Evolutionary conservation across 345 rosid genomes (phyloP), one percentile per base, ranked within the genome.

Genomic region (Camelina sativa): DNA sequence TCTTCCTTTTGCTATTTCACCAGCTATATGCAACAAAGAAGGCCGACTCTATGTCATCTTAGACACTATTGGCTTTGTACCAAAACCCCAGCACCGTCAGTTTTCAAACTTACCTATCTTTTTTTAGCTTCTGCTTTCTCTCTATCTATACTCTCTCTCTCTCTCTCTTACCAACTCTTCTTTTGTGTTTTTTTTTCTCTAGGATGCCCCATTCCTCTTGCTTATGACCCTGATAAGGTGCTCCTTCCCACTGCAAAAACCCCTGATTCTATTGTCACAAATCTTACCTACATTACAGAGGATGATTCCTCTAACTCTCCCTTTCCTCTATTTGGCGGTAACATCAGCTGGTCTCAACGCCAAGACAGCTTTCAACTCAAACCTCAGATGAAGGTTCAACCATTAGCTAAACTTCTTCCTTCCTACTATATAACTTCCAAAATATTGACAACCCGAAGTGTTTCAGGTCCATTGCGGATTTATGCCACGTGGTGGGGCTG

Each of bases 381-480:
- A 51, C 78, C 96, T 56, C 77, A 79, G 32, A 92, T 92, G 97
- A 87, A 90, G 94, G 99, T 90, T 77, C 72, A 56, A 48, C 4
- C 5, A 25, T 25, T 25, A 25, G 30, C 30, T 28, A 8, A 44
- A 35, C 58, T 25, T 25, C 71, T 11, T 25, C 16, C 43, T 22
- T 62, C 30, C 47, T 23, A 10, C 19, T 58, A 0, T 34, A 32
- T 62, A 43, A 68, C 43, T 62, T 63, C 60, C 32, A 37, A 50
- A 32, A 16, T 35, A 17, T 56, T 66, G 22, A 15, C 67, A 25
- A 40, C 65, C 19, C 46, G 11, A 61, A 68, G 53, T 71, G 69
- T 74, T 78, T 74, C 80, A 95, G 98, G 88, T 92, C 60, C 91
- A 88, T 68, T 96, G 97, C 77, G 97, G 99, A 65, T 92, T 96